Conservation (phyloP, 306 rosid genomes). For the Rosa rugosa region DNA sequence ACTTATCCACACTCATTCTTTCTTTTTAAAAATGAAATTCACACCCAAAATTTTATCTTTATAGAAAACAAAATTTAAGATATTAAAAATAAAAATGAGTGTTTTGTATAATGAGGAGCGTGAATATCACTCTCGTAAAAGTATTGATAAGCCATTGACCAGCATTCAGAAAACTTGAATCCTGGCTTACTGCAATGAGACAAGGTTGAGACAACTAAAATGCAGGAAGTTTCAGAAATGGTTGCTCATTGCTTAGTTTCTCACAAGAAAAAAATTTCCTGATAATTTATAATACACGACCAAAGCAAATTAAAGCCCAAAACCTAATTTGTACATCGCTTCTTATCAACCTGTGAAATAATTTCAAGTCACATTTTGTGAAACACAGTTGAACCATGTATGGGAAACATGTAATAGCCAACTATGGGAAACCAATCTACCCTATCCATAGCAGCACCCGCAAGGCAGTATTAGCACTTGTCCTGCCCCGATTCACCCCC, state of each 20-base stretch:
- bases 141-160: too few relatives aligned
- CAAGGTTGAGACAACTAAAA: background rate
- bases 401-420: background rate
- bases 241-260: background rate
- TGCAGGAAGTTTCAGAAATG: background rate
- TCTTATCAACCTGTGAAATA: background rate
- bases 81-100: too few relatives aligned
- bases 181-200: too few relatives aligned
- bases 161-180: too few relatives aligned
- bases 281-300: background rate
- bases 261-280: background rate
- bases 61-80: too few relatives aligned
- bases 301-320: conserved; percentile 1
- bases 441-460: background rate
- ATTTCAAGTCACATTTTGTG: background rate
- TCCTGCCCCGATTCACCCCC: conserved; percentile 41
- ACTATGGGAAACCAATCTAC: background rate
- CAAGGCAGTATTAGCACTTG: conserved; percentile 26
- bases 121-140: too few relatives aligned
- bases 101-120: too few relatives aligned
- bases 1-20: too few relatives aligned
- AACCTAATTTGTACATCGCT: conserved; percentile 24
- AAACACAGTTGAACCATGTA: background rate
- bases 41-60: too few relatives aligned
- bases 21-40: too few relatives aligned